phyloP scores from a whole-genome alignment of 805 yeast species.

The Cyberlindnera mississippiensis region DNA sequence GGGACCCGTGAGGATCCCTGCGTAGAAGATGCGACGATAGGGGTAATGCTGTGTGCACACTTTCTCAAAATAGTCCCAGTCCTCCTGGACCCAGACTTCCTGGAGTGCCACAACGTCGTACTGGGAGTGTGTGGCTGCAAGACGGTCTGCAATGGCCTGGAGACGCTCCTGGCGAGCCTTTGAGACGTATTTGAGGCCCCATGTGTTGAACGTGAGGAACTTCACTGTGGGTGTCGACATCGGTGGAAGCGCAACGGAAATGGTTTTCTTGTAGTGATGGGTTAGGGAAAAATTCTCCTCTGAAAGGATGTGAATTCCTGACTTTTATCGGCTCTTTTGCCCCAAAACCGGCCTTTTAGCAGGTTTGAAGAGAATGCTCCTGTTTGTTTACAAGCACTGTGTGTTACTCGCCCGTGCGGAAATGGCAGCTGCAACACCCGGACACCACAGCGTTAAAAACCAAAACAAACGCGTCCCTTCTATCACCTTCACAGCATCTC shows the following conservation, averaged over 20 bases:
- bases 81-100: constrained; percentile 87
- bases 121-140: constrained; percentile 40
- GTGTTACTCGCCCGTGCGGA: background rate
- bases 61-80: constrained; percentile 63
- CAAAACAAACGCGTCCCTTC: constrained; percentile 1
- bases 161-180: constrained; percentile 62
- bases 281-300: no score
- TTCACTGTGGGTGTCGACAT: constrained; percentile 28
- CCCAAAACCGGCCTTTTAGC: no score
- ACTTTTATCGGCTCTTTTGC: no score
- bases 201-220: constrained; percentile 68
- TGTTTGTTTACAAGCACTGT: no score
- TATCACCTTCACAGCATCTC: no score
- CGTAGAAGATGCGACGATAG: constrained; percentile 61
- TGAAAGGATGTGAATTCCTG: no score
- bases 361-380: no score
- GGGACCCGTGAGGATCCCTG: constrained; percentile 91
- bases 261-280: no score
- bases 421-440: background rate
- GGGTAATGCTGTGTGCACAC: constrained; percentile 50
- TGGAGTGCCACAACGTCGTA: constrained; percentile 92
- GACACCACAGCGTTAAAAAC: background rate
- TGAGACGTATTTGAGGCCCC: constrained; percentile 91
- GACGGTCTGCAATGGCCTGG: constrained; percentile 63
- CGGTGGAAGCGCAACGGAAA: no score